Conservation (phyloP, 768 basidiomycete genomes). For the Amanita subjunquillea region DNA sequence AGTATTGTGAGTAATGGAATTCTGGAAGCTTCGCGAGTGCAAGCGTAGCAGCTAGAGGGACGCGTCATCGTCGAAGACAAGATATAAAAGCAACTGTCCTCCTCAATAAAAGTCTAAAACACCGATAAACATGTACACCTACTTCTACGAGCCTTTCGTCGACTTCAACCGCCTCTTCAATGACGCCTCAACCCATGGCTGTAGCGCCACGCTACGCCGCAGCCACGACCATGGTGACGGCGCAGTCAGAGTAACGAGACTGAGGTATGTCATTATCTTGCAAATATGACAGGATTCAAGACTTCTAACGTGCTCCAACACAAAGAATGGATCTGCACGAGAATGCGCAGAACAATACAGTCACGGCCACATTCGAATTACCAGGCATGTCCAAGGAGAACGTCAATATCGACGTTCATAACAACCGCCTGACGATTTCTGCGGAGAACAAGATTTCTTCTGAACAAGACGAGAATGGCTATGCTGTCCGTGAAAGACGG, state of each 20-base stretch:
- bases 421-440: too few relatives aligned
- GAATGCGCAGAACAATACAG: too few relatives aligned
- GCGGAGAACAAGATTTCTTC: too few relatives aligned
- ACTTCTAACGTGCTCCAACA: not conserved
- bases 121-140: not conserved
- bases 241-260: not conserved
- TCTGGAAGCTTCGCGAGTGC: not conserved
- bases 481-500: slow-evolving; percentile 15
- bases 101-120: not conserved
- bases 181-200: slow-evolving; percentile 9
- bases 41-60: too few relatives aligned
- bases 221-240: not conserved
- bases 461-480: too few relatives aligned
- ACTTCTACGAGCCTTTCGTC: not conserved
- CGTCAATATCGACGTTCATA: too few relatives aligned
- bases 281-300: not conserved
- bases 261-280: not conserved
- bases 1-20: too few relatives aligned
- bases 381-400: too few relatives aligned
- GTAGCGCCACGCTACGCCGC: too few relatives aligned
- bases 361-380: too few relatives aligned
- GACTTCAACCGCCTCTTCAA: not conserved
- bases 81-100: not conserved
- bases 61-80: not conserved
- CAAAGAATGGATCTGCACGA: slow-evolving; percentile 43